Percentiles rank a stretch among this genome's conserved stretches.
phyloP scores from a whole-genome alignment of 179 eudicot genomes.

The Pouteria campechiana region DNA sequence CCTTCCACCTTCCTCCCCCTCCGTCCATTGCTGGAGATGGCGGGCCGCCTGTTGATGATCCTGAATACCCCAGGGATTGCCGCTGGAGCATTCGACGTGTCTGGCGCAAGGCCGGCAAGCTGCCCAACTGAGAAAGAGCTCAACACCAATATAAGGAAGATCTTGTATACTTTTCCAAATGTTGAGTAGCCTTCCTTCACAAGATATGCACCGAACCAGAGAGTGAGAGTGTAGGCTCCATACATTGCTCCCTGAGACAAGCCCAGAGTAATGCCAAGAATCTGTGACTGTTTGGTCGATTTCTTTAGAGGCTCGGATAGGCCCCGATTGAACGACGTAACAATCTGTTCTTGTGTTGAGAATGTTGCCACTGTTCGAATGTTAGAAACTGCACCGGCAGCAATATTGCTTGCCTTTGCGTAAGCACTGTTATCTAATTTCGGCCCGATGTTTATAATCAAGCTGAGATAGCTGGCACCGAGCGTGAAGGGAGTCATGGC shows the following conservation, averaged over 20 bases:
- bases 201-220: slow-evolving; percentile 32
- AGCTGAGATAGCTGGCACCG: slow-evolving; percentile 35
- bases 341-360: slow-evolving; percentile 29
- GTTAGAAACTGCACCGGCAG: slow-evolving; percentile 39
- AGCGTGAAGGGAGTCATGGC: slow-evolving; percentile 35
- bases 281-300: slow-evolving; percentile 21
- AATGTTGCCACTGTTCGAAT: slow-evolving; percentile 38
- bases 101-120: slow-evolving; percentile 44
- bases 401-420: slow-evolving; percentile 33
- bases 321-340: slow-evolving; percentile 26
- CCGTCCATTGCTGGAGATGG: slow-evolving; percentile 8
- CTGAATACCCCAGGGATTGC: slow-evolving; percentile 27
- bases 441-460: slow-evolving; percentile 34
- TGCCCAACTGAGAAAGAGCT: slow-evolving; percentile 51
- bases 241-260: slow-evolving; percentile 45
- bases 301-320: slow-evolving; percentile 22
- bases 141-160: slow-evolving; percentile 37
- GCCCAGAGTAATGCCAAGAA: slow-evolving; percentile 34
- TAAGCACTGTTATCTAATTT: slow-evolving; percentile 31
- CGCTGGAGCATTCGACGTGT: slow-evolving; percentile 30
- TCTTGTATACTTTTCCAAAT: slow-evolving; percentile 35
- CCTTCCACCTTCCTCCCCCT: slow-evolving; percentile 19
- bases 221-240: slow-evolving; percentile 32
- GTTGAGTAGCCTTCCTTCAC: slow-evolving; percentile 16
- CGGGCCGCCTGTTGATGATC: slow-evolving; percentile 20